A percentile compares a stretch with the other conserved stretches of the same genome.
Evolutionary conservation across 1,139 yeast species (phyloP).

Genomic region (Debaryomyces psychrophilus): DNA sequence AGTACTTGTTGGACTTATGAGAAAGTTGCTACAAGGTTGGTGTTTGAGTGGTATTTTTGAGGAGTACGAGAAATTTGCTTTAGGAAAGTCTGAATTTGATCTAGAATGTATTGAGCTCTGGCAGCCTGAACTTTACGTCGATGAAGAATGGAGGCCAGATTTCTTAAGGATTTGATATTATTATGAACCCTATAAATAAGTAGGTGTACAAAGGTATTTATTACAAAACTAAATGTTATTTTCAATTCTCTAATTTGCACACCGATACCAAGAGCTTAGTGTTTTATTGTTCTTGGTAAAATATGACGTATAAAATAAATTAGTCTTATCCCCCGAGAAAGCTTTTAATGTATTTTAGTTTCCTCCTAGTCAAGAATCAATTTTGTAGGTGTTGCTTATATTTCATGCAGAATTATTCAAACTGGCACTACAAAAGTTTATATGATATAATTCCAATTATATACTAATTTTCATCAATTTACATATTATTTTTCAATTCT

Average conservation of each 20-base stretch:
- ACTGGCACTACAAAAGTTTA: not conserved
- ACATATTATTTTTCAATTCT: conserved; percentile 63
- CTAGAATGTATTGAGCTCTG: conserved; percentile 62
- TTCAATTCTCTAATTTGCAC: no score
- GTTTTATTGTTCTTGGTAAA: no score
- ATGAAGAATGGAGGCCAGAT: conserved; percentile 37
- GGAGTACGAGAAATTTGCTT: conserved; percentile 90
- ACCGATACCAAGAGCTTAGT: no score
- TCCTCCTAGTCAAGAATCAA: no score
- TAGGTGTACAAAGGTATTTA: no score
- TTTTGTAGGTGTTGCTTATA: no score
- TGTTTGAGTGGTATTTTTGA: conserved; percentile 89
- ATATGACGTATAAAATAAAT: no score
- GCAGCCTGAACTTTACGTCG: conserved; percentile 49
- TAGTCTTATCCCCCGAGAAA: no score
- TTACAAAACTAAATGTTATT: no score
- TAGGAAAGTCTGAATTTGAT: conserved; percentile 92
- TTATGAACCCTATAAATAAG: not conserved
- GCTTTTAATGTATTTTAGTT: no score
- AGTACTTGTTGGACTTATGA: conserved; percentile 82
- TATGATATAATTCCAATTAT: not conserved
- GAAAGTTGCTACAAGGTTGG: conserved; percentile 91
- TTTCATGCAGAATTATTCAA: not conserved
- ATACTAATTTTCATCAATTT: conserved; percentile 18
- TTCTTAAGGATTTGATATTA: conserved; percentile 32